A percentile compares a stretch with the other conserved stretches of the same genome.
Conservation (phyloP, 1,139 yeast species). For the Taphrina deformans region DNA sequence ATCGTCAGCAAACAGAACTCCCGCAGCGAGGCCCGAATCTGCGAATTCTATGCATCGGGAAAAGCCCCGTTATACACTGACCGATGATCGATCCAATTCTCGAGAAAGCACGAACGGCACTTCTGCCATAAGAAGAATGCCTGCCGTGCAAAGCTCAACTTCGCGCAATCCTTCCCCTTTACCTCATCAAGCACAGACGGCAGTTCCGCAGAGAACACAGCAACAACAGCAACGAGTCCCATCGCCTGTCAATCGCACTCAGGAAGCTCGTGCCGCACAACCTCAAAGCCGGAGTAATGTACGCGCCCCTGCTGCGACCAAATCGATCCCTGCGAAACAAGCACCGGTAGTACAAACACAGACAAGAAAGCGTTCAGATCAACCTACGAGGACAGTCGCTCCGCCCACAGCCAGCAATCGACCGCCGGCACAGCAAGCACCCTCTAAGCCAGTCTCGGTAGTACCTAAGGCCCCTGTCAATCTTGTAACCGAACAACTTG, state of each 20-base stretch:
- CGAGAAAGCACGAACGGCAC: constrained; percentile 18
- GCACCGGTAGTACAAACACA: constrained; percentile 10
- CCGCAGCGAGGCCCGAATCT: neutral
- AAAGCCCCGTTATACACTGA: constrained; percentile 24
- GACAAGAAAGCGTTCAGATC: neutral
- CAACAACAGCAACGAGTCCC: constrained; percentile 12
- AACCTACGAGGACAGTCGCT: neutral
- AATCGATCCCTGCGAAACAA: neutral
- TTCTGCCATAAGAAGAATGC: neutral
- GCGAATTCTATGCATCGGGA: constrained; percentile 2
- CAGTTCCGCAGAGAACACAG: neutral
- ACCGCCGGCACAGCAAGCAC: neutral
- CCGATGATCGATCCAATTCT: constrained; percentile 6
- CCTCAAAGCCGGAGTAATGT: neutral
- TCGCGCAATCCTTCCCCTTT: constrained; percentile 31
- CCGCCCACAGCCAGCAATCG: neutral
- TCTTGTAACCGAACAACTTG: constrained; percentile 4
- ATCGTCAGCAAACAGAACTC: neutral
- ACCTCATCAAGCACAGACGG: constrained; percentile 1
- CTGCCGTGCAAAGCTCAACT: neutral
- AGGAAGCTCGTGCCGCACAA: neutral
- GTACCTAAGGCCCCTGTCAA: constrained; percentile 3
- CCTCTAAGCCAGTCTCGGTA: neutral
- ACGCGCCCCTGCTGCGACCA: neutral
- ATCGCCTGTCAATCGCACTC: constrained; percentile 1